phyloP scores from a whole-genome alignment of 495 filamentous ascomycete genomes.

The Pyrenopolyporus hunteri region DNA sequence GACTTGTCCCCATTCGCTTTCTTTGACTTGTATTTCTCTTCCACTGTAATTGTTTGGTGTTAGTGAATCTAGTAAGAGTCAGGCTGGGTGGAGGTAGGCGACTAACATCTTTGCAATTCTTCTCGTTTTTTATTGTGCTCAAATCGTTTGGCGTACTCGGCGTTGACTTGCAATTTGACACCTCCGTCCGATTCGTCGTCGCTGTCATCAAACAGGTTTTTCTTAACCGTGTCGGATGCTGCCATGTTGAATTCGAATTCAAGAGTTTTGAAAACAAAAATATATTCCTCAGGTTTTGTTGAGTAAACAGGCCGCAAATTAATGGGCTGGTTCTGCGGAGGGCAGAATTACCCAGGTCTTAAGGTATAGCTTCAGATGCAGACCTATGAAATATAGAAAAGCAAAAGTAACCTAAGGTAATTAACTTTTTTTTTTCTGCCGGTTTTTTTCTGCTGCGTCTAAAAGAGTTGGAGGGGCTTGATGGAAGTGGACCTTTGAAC shows the following conservation, averaged over 20 bases:
- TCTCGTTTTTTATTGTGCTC: constrained; percentile 97
- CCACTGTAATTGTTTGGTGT: constrained; percentile 61
- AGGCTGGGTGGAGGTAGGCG: not conserved
- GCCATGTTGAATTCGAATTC: constrained; percentile 38
- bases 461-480: constrained; percentile 19
- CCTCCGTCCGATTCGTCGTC: constrained; percentile 60
- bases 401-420: constrained; percentile 5
- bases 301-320: too few relatives aligned
- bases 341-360: too few relatives aligned
- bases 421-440: constrained; percentile 45
- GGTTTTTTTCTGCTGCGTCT: too few relatives aligned
- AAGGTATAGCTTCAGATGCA: too few relatives aligned
- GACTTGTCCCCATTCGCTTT: constrained; percentile 30
- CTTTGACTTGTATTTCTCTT: constrained; percentile 81
- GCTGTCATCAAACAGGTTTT: constrained; percentile 46
- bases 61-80: not conserved
- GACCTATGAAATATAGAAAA: not conserved
- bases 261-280: too few relatives aligned
- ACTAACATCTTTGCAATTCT: constrained; percentile 79
- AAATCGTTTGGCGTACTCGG: constrained; percentile 86
- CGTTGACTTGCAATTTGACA: constrained; percentile 79
- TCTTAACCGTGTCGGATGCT: constrained; percentile 35
- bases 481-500: too few relatives aligned
- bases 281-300: too few relatives aligned
- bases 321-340: too few relatives aligned